Evolutionary conservation across 169 alveolate species (phyloP).

Genomic region (Plasmodium vivax): DNA sequence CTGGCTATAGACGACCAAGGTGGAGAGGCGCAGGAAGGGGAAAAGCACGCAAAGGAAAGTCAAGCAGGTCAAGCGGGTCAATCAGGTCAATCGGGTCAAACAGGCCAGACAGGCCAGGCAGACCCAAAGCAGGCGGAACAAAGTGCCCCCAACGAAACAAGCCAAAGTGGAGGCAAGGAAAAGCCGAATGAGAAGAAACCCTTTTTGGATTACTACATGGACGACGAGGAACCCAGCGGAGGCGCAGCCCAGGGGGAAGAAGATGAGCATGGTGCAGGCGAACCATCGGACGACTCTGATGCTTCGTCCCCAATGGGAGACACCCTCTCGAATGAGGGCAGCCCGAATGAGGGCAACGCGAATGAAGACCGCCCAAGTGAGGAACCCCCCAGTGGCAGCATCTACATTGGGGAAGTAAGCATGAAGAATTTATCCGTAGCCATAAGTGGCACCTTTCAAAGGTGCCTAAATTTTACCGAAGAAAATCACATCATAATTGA

Average conservation of each 20-base stretch:
- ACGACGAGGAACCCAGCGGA: background rate
- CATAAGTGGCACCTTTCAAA: conserved; percentile 12
- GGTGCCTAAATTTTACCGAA: conserved; percentile 5
- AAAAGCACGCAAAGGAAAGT: background rate
- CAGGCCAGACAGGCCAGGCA: no score
- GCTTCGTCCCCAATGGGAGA: background rate
- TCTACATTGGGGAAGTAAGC: conserved; percentile 68
- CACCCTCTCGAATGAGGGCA: background rate
- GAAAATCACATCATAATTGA: conserved; percentile 55
- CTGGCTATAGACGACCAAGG: background rate
- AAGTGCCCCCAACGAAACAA: background rate
- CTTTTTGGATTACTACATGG: background rate
- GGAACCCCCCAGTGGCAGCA: conserved; percentile 14
- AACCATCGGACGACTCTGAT: background rate
- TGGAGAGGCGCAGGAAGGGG: background rate
- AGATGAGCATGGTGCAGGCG: background rate
- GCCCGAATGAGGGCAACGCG: background rate
- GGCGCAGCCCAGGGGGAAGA: background rate
- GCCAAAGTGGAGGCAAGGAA: background rate
- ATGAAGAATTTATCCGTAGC: conserved; percentile 4
- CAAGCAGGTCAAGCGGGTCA: background rate
- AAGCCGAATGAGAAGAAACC: background rate
- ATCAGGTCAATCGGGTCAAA: no score
- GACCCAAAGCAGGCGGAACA: background rate
- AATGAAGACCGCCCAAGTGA: background rate